Evolutionary conservation across 352 stramenopile genomes (phyloP), one percentile per base, ranked within the genome.

Genomic region (Phytophthora foliorum): DNA sequence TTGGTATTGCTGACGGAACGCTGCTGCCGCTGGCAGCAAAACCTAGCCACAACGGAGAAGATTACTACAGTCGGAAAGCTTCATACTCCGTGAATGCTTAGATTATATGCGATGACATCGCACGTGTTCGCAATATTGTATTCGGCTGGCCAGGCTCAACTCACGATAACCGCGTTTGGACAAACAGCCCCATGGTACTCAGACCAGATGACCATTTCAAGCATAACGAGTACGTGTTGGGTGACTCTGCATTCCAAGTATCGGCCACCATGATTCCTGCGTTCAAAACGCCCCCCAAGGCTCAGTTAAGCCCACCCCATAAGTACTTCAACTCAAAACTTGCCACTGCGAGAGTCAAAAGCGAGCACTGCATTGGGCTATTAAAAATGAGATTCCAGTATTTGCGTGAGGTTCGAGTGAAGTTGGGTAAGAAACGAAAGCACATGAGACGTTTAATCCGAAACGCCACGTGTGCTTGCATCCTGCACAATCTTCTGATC

Each of bases 121-220:
- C 49, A 24, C 32, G 65, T 49, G 46, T 77, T 8, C 58, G 64
- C 1, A 63, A 67, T 13, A 27, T 77, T 39, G 59, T 74, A 13
- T 49, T 62, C 6, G 69, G 64, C 9, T 74, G 69, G 59, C 64
- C 59, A 1, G 65, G 57, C 9, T 69, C 63, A 24, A 53, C 50
- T 14, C 68, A 76, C 39, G 68, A 76, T 41, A 69, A 76, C 24
- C 62, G 57, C 39, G 63, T 77, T 3, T 77, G 69, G 69, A 51
- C 24, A 13, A 77, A 77, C 52, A 66, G 69, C n/a, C 63, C 50
- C 3, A 32, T 73, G 45, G 8, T 51, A 4, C 1, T 45, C 17
- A n/a, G 27, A 2, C 24, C 31, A 16, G 0, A n/a, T 1, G 14
- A 57, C 7, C 49, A 64, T 16, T 77, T 73, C 44, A 45, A 57